Conservation (phyloP, 2,329 filamentous ascomycete species). For the Neofusicoccum umdonicola region DNA sequence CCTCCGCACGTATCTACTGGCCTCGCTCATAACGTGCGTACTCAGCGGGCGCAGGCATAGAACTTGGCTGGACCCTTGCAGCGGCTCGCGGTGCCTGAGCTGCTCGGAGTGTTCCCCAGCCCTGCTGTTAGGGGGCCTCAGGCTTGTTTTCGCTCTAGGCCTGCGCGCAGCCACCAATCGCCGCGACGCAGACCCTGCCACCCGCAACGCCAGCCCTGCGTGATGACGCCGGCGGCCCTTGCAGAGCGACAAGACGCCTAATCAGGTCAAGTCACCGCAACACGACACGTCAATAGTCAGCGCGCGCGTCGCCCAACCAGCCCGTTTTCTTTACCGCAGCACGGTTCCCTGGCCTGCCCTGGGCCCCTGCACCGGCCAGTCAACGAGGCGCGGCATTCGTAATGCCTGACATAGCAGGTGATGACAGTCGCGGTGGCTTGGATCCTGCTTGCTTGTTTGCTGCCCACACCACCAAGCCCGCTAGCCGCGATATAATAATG, state of each 20-base stretch:
- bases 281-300: constrained; percentile 14
- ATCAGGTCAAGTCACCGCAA: not conserved
- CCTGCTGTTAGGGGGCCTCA: not conserved
- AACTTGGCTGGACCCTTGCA: constrained; percentile 10
- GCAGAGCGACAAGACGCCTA: not conserved
- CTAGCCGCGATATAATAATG: constrained; percentile 5
- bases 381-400: constrained; percentile 9
- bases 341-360: not conserved
- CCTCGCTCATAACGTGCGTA: not conserved
- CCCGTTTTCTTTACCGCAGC: not conserved
- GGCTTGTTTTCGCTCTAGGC: not conserved
- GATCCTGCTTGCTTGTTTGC: not conserved
- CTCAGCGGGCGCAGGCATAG: not conserved
- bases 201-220: constrained; percentile 7
- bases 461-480: not conserved
- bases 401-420: constrained; percentile 8
- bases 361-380: constrained; percentile 2
- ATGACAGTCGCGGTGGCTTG: not conserved
- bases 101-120: not conserved
- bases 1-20: too few relatives aligned
- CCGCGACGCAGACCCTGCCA: not conserved
- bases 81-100: not conserved
- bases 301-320: constrained; percentile 1
- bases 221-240: constrained; percentile 7
- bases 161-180: too few relatives aligned